Conservation (phyloP, 805 yeast genomes). For the Starmerella bombicola region DNA sequence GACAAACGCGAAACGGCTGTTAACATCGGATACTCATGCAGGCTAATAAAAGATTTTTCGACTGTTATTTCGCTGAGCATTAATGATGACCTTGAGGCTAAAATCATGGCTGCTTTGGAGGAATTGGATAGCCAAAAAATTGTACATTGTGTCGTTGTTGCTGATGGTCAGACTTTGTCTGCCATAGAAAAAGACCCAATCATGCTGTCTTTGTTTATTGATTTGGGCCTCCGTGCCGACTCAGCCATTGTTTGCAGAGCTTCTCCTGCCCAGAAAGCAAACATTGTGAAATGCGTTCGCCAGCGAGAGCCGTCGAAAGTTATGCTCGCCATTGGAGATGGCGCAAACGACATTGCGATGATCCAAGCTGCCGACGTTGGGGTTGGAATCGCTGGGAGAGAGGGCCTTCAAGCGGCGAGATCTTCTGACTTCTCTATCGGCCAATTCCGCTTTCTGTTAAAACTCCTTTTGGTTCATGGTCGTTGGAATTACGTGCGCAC, state of each 20-base stretch:
- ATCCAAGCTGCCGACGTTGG: constrained; percentile 98
- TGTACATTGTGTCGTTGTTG: constrained; percentile 89
- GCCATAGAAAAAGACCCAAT: constrained; percentile 63
- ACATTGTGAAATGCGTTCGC: constrained; percentile 73
- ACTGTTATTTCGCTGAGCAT: constrained; percentile 59
- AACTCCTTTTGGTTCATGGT: constrained; percentile 84
- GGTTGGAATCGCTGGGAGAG: constrained; percentile 92
- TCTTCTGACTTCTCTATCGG: constrained; percentile 91
- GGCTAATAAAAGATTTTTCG: constrained; percentile 82
- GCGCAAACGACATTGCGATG: constrained; percentile 99
- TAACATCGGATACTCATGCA: constrained; percentile 90
- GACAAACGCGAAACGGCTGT: constrained; percentile 97
- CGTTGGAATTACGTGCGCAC: constrained; percentile 89
- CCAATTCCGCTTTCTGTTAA: constrained; percentile 74
- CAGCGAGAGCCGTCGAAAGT: constrained; percentile 54
- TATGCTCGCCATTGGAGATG: constrained; percentile 94
- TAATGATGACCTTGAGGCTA: constrained; percentile 47
- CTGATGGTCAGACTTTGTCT: constrained; percentile 82
- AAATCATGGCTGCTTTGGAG: constrained; percentile 61
- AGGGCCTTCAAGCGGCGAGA: constrained; percentile 93
- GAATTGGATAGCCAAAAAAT: constrained; percentile 61
- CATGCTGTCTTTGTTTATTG: constrained; percentile 62
- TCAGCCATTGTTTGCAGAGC: constrained; percentile 94
- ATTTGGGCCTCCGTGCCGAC: constrained; percentile 74
- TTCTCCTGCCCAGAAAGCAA: constrained; percentile 91